Evolutionary conservation across 2,329 filamentous ascomycete genomes (phyloP).

Genomic region (Microcyclospora pomicola): DNA sequence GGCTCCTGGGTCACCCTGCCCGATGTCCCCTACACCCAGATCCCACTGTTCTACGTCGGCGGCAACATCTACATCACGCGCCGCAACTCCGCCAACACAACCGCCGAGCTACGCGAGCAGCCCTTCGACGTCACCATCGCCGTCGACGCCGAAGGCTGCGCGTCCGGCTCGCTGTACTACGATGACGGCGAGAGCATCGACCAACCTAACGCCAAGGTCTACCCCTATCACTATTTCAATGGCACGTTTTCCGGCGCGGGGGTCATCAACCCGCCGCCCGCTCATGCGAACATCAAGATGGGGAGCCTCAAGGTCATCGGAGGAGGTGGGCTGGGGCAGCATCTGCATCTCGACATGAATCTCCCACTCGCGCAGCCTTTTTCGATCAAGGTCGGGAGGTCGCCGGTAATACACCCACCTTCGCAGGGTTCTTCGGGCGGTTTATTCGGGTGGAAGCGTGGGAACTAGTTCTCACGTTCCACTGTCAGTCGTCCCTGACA

Average conservation of each 20-base stretch:
- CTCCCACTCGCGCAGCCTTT: too few relatives aligned
- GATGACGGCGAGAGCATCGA: conserved; percentile 61
- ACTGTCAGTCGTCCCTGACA: too few relatives aligned
- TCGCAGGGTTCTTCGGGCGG: too few relatives aligned
- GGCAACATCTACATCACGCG: conserved; percentile 53
- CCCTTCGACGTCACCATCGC: conserved; percentile 61
- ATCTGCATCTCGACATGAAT: too few relatives aligned
- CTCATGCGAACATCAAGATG: too few relatives aligned
- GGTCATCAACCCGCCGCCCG: too few relatives aligned
- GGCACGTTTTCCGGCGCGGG: conserved; percentile 30
- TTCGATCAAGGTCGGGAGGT: too few relatives aligned
- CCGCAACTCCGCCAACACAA: conserved; percentile 44
- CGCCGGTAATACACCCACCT: too few relatives aligned
- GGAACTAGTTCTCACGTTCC: too few relatives aligned
- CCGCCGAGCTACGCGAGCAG: conserved; percentile 46
- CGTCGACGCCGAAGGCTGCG: conserved; percentile 46
- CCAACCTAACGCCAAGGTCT: conserved; percentile 38
- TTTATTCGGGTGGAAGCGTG: too few relatives aligned
- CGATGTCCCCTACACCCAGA: conserved; percentile 36
- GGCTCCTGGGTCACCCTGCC: conserved; percentile 31
- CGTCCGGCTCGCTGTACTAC: conserved; percentile 55
- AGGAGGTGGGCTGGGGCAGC: too few relatives aligned
- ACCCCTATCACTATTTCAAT: conserved; percentile 47
- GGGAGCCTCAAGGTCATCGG: too few relatives aligned
- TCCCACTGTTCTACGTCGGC: conserved; percentile 55